Conservation (phyloP, 768 basidiomycete genomes). For the Tylopilus cervinicoccineus region DNA sequence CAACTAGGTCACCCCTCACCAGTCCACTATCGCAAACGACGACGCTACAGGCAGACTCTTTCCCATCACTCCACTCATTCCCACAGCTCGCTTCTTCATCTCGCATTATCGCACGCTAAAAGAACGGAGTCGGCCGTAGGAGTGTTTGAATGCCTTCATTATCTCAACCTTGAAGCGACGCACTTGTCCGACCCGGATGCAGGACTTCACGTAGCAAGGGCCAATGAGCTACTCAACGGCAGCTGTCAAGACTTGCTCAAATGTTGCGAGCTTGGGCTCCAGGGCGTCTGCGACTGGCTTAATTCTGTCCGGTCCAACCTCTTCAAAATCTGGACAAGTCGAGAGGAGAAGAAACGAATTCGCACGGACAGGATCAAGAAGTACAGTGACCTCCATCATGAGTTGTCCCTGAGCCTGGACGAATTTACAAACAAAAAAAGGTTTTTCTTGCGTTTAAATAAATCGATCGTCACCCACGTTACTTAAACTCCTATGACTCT, state of each 20-base stretch:
- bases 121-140: slow-evolving; percentile 59
- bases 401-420: slow-evolving; percentile 37
- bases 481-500: slow-evolving; percentile 25
- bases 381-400: slow-evolving; percentile 35
- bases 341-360: slow-evolving; percentile 27
- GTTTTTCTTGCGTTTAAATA: slow-evolving; percentile 28
- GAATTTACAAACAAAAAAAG: slow-evolving; percentile 49
- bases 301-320: slow-evolving; percentile 34
- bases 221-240: slow-evolving; percentile 42
- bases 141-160: slow-evolving; percentile 68
- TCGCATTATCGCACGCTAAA: slow-evolving; percentile 30
- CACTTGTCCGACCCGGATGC: slow-evolving; percentile 47
- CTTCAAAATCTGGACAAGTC: slow-evolving; percentile 34
- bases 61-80: slow-evolving; percentile 29
- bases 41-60: slow-evolving; percentile 9
- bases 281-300: slow-evolving; percentile 50
- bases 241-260: slow-evolving; percentile 56
- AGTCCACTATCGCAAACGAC: slow-evolving; percentile 5
- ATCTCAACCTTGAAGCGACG: slow-evolving; percentile 62
- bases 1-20: slow-evolving; percentile 4
- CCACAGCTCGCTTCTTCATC: slow-evolving; percentile 38
- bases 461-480: background rate
- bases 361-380: slow-evolving; percentile 35
- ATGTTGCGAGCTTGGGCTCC: slow-evolving; percentile 38
- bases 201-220: slow-evolving; percentile 39